A percentile compares a stretch with the other conserved stretches of the same genome.
These are phyloP conservation scores for Aspergillus pseudonomiae DNA, from an alignment of 2,329 filamentous ascomycete genomes.

Conservation along the genomic window DNA sequence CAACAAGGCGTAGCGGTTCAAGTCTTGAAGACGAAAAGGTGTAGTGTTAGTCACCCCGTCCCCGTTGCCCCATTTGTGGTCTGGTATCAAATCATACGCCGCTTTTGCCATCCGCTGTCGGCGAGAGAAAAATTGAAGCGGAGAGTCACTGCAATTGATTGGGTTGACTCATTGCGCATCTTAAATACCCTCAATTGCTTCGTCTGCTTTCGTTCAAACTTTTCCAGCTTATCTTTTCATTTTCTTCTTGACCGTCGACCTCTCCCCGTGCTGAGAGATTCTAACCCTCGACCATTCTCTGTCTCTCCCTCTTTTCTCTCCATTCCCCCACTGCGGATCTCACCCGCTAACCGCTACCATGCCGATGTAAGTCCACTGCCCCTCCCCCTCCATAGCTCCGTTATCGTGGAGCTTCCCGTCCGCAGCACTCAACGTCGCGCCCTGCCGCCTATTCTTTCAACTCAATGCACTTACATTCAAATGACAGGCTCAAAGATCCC, in stretches of 20 bases:
- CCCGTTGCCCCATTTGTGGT: neutral
- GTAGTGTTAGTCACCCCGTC: neutral
- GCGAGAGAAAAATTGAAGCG: constrained; percentile 14
- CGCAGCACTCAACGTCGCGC: neutral
- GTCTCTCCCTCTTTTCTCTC: constrained; percentile 8
- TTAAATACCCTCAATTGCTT: constrained; percentile 11
- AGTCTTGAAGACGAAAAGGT: neutral
- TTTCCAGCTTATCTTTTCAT: constrained; percentile 1
- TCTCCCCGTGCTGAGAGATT: constrained; percentile 1
- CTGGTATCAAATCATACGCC: constrained; percentile 8
- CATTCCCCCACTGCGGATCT: constrained; percentile 17
- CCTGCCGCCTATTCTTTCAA: neutral
- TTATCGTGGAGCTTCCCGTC: constrained; percentile 1
- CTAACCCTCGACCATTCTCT: neutral
- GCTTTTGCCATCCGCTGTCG: constrained; percentile 21
- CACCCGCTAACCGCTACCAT: constrained; percentile 29
- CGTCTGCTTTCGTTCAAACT: constrained; percentile 1
- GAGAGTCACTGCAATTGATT: constrained; percentile 6
- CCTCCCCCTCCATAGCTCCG: constrained; percentile 5
- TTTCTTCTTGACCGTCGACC: neutral
- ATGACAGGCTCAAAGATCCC: constrained; percentile 51
- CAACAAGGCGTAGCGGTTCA: neutral
- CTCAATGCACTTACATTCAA: constrained; percentile 1
- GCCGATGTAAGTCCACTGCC: constrained; percentile 38
- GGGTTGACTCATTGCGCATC: constrained; percentile 16